These are phyloP conservation scores for Ilex paraguariensis DNA, from an alignment of 305 asterid genomes.

Conservation along the genomic window DNA sequence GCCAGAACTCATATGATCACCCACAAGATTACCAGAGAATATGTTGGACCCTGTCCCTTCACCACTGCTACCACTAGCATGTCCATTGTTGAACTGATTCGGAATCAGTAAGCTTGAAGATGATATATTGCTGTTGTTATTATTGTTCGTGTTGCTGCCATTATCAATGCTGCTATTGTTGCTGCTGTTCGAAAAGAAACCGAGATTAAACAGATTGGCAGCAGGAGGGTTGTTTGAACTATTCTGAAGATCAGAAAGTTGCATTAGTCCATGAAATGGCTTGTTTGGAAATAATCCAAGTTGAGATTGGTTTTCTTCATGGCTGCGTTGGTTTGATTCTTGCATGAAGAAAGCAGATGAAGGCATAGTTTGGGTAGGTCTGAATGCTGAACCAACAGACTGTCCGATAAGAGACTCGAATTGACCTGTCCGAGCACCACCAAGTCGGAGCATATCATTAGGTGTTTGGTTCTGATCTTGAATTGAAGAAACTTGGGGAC, in stretches of 20 bases:
- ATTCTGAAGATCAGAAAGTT: slow-evolving; percentile 57
- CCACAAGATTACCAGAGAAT: slow-evolving; percentile 49
- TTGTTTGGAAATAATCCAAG: slow-evolving; percentile 37
- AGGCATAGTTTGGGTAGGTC: slow-evolving; percentile 10
- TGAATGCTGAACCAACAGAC: slow-evolving; percentile 20
- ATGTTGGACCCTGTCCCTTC: slow-evolving; percentile 56
- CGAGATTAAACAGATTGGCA: slow-evolving; percentile 44
- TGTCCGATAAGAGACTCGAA: slow-evolving; percentile 41
- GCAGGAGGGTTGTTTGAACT: slow-evolving; percentile 27
- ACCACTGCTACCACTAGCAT: slow-evolving; percentile 27
- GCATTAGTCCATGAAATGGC: slow-evolving; percentile 54
- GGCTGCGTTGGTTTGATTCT: slow-evolving; percentile 10
- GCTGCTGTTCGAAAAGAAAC: slow-evolving; percentile 43
- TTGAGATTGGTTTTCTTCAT: slow-evolving; percentile 27
- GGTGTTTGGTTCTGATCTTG: slow-evolving; percentile 26
- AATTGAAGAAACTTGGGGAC: slow-evolving; percentile 13
- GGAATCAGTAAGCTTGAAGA: slow-evolving; percentile 15
- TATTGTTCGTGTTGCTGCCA: slow-evolving; percentile 16
- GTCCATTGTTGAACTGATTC: slow-evolving; percentile 26
- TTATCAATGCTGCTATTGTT: slow-evolving; percentile 11
- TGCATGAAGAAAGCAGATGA: slow-evolving; percentile 36
- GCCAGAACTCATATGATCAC: slow-evolving; percentile 25
- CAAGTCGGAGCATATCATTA: slow-evolving; percentile 45
- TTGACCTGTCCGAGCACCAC: slow-evolving; percentile 29
- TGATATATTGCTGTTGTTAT: neutral